Percentiles rank a stretch among this genome's conserved stretches.
These are phyloP conservation scores for Mycena haematopus DNA, from an alignment of 768 basidiomycete genomes.

Conservation along the genomic window DNA sequence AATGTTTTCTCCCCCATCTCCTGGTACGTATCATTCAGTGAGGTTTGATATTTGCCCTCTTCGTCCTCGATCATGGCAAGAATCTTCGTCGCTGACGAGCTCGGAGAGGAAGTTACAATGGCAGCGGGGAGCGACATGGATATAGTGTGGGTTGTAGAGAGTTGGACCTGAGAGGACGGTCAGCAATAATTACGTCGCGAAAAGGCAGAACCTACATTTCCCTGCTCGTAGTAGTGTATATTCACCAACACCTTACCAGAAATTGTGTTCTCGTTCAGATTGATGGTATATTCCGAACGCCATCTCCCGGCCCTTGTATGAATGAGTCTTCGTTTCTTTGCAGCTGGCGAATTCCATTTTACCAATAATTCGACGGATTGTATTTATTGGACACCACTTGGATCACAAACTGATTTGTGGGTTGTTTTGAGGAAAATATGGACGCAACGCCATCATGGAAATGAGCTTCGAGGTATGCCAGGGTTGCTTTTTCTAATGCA, in stretches of 20 bases:
- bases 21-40: constrained; percentile 82
- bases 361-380: constrained; percentile 95
- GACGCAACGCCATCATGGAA: constrained; percentile 81
- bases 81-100: constrained; percentile 68
- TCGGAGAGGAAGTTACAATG: constrained; percentile 56
- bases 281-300: constrained; percentile 85
- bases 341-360: constrained; percentile 23
- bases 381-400: constrained; percentile 97
- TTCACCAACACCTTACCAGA: constrained; percentile 80
- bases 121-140: constrained; percentile 69
- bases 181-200: background rate
- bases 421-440: constrained; percentile 64
- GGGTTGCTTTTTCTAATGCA: constrained; percentile 71
- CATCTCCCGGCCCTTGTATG: constrained; percentile 87
- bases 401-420: constrained; percentile 60
- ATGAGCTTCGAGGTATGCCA: constrained; percentile 79
- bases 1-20: constrained; percentile 95
- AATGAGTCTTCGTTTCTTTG: background rate
- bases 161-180: constrained; percentile 73
- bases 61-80: constrained; percentile 84
- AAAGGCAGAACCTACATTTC: constrained; percentile 65
- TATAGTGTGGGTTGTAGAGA: constrained; percentile 74
- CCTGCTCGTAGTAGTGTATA: constrained; percentile 98
- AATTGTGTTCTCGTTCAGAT: constrained; percentile 67
- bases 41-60: constrained; percentile 78